These are phyloP conservation scores for Kwoniella sp. DNA, from an alignment of 768 basidiomycete species.

Conservation along the genomic window DNA sequence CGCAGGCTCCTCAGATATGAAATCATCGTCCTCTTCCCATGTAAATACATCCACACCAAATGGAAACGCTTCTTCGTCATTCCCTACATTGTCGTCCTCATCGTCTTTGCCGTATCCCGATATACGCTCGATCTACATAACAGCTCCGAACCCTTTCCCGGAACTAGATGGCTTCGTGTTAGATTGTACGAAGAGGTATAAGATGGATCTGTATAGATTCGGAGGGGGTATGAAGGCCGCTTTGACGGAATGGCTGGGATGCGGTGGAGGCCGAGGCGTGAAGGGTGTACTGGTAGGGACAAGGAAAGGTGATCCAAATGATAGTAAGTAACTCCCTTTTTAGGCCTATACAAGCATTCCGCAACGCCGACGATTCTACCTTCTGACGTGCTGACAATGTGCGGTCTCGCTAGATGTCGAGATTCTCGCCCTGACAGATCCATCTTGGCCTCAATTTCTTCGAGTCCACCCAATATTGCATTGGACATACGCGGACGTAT, in stretches of 20 bases:
- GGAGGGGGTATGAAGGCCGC: conserved; percentile 72
- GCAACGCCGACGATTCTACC: no score
- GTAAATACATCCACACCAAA: background rate
- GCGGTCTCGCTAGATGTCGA: conserved; percentile 34
- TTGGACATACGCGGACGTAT: conserved; percentile 88
- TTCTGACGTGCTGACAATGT: no score
- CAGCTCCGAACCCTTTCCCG: conserved; percentile 82
- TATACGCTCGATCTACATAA: conserved; percentile 72
- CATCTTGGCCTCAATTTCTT: conserved; percentile 84
- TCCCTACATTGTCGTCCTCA: conserved; percentile 13
- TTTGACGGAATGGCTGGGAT: conserved; percentile 69
- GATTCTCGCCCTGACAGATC: conserved; percentile 68
- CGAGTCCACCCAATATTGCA: conserved; percentile 94
- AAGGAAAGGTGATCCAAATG: conserved; percentile 85
- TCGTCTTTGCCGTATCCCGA: conserved; percentile 39
- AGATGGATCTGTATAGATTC: conserved; percentile 71
- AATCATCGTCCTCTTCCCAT: background rate
- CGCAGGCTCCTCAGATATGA: background rate
- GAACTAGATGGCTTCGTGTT: conserved; percentile 81
- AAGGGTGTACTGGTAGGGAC: conserved; percentile 87
- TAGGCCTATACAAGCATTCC: no score
- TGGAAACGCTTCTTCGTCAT: conserved; percentile 5
- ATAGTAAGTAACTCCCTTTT: conserved; percentile 71
- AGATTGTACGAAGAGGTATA: conserved; percentile 65
- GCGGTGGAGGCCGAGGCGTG: conserved; percentile 59